Evolutionary conservation across 371 early-diverging fungal species (phyloP).

Genomic region (Mucor lusitanicus): DNA sequence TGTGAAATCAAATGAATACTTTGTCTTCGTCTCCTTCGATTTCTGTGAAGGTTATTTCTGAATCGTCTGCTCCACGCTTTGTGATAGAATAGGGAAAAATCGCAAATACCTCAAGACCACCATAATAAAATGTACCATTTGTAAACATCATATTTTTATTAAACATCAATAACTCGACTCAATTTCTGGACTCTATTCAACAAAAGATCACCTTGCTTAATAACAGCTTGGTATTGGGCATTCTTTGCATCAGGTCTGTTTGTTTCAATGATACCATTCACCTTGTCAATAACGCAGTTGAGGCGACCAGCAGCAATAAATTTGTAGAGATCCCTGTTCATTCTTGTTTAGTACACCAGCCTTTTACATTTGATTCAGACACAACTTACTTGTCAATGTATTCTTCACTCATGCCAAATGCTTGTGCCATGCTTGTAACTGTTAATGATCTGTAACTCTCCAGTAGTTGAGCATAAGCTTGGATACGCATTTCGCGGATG

Average conservation of each 20-base stretch:
- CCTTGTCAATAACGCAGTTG: conserved; percentile 99
- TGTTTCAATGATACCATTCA: conserved; percentile 96
- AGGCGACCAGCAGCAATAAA: conserved; percentile 97
- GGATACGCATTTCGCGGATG: conserved; percentile 98
- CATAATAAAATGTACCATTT: too few species aligned
- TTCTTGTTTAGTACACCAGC: neutral
- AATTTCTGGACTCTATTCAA: conserved; percentile 96
- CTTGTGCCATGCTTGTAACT: conserved; percentile 94
- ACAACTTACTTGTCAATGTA: conserved; percentile 87
- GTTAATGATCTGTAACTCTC: conserved; percentile 97
- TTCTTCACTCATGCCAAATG: conserved; percentile 96
- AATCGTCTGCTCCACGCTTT: too few species aligned
- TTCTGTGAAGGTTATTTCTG: too few species aligned
- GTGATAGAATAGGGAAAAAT: too few species aligned
- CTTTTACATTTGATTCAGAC: neutral
- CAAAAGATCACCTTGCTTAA: conserved; percentile 96
- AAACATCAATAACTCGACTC: conserved; percentile 87
- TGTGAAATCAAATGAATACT: neutral
- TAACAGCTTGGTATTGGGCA: conserved; percentile 92
- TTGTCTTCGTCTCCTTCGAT: too few species aligned
- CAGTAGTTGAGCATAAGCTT: conserved; percentile 96
- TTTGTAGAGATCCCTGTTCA: conserved; percentile 83
- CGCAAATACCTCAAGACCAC: too few species aligned
- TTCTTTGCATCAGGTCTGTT: conserved; percentile 97
- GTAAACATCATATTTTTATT: neutral